phyloP scores from a whole-genome alignment of 164 flowering plant genomes.

The Liquidambar formosana region DNA sequence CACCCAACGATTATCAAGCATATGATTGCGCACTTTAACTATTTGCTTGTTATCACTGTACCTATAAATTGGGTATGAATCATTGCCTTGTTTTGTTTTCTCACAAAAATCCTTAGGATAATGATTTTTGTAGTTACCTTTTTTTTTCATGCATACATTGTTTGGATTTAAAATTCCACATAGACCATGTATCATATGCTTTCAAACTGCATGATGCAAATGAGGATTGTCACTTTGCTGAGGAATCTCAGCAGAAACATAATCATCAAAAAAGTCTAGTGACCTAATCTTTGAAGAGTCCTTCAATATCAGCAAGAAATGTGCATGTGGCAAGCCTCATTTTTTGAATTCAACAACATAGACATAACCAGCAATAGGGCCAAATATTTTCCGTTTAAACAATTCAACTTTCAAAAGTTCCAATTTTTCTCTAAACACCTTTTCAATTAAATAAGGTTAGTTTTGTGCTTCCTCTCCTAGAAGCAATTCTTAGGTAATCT shows the following conservation, averaged over 20 bases:
- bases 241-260: conserved; percentile 16
- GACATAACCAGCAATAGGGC: not conserved
- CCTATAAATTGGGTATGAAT: conserved; percentile 17
- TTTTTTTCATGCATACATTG: conserved; percentile 1
- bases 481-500: not conserved
- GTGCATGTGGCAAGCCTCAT: conserved; percentile 17
- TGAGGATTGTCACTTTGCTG: not conserved
- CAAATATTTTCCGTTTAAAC: not conserved
- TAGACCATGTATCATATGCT: conserved; percentile 29
- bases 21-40: not conserved
- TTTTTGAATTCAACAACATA: conserved; percentile 4
- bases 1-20: conserved; percentile 23
- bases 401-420: not conserved
- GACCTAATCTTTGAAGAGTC: not conserved
- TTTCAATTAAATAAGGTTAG: not conserved
- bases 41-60: not conserved
- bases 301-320: conserved; percentile 17
- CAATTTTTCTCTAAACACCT: not conserved
- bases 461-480: not conserved
- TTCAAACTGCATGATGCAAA: not conserved
- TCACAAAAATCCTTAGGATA: too few relatives aligned
- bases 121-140: not conserved
- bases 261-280: conserved; percentile 7
- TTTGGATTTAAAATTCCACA: conserved; percentile 10
- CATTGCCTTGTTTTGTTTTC: not conserved